Conservation (phyloP, 2,329 filamentous ascomycete genomes). For the Neopestalotiopsis sp. region DNA sequence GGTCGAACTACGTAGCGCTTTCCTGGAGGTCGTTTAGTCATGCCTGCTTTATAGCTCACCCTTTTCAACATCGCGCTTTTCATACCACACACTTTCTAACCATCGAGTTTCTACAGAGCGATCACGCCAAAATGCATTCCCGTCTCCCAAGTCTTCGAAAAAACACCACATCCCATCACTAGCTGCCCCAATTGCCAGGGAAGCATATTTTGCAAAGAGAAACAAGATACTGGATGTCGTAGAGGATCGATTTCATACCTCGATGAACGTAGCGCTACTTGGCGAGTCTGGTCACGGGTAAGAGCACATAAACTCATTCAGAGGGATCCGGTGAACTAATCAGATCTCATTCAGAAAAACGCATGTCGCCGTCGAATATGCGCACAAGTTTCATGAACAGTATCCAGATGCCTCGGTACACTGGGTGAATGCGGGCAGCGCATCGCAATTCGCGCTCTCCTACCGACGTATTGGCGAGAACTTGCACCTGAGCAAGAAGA, state of each 20-base stretch:
- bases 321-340: not conserved
- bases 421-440: conserved; percentile 1
- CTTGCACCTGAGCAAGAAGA: conserved; percentile 5
- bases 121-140: not conserved
- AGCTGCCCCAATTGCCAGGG: not conserved
- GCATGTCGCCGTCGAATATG: not conserved
- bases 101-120: not conserved
- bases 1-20: no score
- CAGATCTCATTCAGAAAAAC: not conserved
- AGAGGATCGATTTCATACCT: not conserved
- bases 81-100: no score
- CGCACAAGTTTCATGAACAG: not conserved
- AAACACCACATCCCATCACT: not conserved
- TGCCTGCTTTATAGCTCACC: no score
- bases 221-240: not conserved
- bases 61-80: no score
- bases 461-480: not conserved
- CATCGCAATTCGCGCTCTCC: not conserved
- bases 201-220: not conserved
- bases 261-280: not conserved
- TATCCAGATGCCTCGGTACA: not conserved
- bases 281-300: not conserved
- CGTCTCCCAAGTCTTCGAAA: not conserved
- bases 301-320: not conserved
- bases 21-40: no score